phyloP scores from a whole-genome alignment of 805 yeast genomes.

The Candida nanaspora region DNA sequence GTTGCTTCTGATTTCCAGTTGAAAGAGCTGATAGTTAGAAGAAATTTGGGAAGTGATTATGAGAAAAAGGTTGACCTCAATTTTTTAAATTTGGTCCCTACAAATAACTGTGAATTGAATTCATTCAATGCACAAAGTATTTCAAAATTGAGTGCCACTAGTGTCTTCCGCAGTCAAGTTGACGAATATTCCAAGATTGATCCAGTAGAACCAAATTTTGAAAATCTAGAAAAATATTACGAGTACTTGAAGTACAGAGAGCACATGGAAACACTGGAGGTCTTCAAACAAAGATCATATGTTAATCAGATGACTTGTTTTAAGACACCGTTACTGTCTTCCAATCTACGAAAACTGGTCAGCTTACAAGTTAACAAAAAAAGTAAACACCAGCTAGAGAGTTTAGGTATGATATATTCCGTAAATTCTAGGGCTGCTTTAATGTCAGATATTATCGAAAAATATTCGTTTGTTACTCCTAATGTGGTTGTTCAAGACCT shows the following conservation, averaged over 20 bases:
- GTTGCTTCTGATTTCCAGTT: slow-evolving; percentile 44
- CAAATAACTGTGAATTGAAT: slow-evolving; percentile 36
- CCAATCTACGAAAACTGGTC: slow-evolving; percentile 41
- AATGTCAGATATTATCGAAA: slow-evolving; percentile 51
- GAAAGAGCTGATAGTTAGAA: slow-evolving; percentile 33
- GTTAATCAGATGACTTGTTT: slow-evolving; percentile 61
- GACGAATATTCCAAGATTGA: slow-evolving; percentile 32
- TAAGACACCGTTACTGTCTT: slow-evolving; percentile 62
- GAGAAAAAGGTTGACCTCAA: slow-evolving; percentile 34
- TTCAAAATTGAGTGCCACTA: slow-evolving; percentile 38
- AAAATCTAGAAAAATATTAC: slow-evolving; percentile 51
- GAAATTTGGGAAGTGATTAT: slow-evolving; percentile 12
- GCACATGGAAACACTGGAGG: slow-evolving; percentile 44
- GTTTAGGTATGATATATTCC: slow-evolving; percentile 33
- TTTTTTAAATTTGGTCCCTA: slow-evolving; percentile 56
- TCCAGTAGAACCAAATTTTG: slow-evolving; percentile 20
- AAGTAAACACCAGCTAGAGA: slow-evolving; percentile 15
- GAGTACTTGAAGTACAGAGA: slow-evolving; percentile 45
- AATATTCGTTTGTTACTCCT: slow-evolving; percentile 85
- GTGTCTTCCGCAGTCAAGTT: slow-evolving; percentile 37
- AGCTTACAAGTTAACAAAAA: slow-evolving; percentile 10
- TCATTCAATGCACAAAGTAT: slow-evolving; percentile 40
- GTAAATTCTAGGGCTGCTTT: slow-evolving; percentile 29
- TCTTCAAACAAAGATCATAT: slow-evolving; percentile 49
- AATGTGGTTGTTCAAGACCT: slow-evolving; percentile 71